Base-by-base conservation (phyloP, 352 stramenopile genomes). In the Phytophthora crassamura region DNA sequence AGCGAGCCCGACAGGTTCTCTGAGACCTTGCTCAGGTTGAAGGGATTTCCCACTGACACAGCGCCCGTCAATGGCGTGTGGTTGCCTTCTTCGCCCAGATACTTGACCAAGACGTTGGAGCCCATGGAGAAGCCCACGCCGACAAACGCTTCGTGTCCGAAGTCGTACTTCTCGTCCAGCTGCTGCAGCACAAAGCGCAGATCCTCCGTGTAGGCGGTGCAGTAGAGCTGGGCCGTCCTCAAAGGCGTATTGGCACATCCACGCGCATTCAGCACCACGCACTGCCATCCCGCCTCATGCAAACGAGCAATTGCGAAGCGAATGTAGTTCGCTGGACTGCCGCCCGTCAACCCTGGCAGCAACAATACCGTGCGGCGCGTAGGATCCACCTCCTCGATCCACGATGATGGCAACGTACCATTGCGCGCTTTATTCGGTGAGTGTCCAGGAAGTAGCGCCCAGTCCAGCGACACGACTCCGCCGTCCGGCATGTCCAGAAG, bases 61-160 rank as follows among this genome's bases (percentile, higher is more conserved):
- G 64, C 80, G 3, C 76, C 82, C 0, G 76, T 80, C 10, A 90
- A 53, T 49, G 48, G 48, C 32, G 60, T 53, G 4, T 69, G 50
- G 6, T 76, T 49, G 3, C 80, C 62, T 38, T 89, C 69, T 56
- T 93, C 84, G 1, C 82, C 84, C 1, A 93, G 53, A 59, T 88
- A 93, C 67, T 93, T 93, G 46, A 88, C 77, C 43, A 93, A 52
- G 25, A 93, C 78, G 48, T 93, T 91, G 6, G 80, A 84, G 9
- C 82, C 84, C 68, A 93, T 84, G 5, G 84, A 93, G 52, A 89
- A 93, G 7, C 84, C 84, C 12, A 88, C 52, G 15, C 72, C 81
- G 11, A 91, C 43, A 40, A 88, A 75, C 32, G 72, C 59, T 41
- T 80, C 56, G 16, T 51, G 43, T 12, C 38, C 36, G 50, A 90